Base-by-base conservation (phyloP, 345 rosid species). In the Eucalyptus marginata region DNA sequence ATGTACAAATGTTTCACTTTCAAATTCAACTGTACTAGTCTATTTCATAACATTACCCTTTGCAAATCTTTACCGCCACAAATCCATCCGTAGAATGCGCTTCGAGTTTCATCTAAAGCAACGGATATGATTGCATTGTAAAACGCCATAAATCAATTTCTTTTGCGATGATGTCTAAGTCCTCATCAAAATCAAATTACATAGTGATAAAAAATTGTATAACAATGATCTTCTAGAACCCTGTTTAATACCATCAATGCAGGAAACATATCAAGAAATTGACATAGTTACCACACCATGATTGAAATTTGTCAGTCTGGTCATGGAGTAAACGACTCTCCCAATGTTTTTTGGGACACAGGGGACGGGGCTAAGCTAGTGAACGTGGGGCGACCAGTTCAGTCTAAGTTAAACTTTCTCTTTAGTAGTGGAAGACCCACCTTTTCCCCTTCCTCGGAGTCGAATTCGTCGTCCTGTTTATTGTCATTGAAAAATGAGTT, bases 81-180 rank as follows among this genome's bases (percentile, higher is more conserved):
- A n/a, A 14, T 64, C 18, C 36, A 17, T 18, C 4, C 0, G 7
- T 24, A 33, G 17, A n/a, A 66, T 66, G 80, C 5, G 1, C 40
- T 2, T 64, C 2, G 4, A 68, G 13, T 68, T 68, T 68, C 7
- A 3, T 68, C 13, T 17, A 17, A 68, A 16, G 44, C 7, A 33
- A 68, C 2, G 1, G 10, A 33, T 31, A 16, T 16, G 80, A 68
- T 33, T 5, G 12, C 43, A 68, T 68, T 68, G 13, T 68, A 16
- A 33, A 68, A 1, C 1, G 13, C 7, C 0, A 20, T 0, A 17
- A 31, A 68, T 68, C 11, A 8, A 17, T 4, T 33, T 68, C 4
- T 68, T 33, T 68, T 4, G 2, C 1, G 13, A 33, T 0, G 6
- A 68, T 9, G 22, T 33, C 13, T 8, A 68, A 68, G 24, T 16